phyloP scores from a whole-genome alignment of 331 rosid species.

The Malus hybrid region DNA sequence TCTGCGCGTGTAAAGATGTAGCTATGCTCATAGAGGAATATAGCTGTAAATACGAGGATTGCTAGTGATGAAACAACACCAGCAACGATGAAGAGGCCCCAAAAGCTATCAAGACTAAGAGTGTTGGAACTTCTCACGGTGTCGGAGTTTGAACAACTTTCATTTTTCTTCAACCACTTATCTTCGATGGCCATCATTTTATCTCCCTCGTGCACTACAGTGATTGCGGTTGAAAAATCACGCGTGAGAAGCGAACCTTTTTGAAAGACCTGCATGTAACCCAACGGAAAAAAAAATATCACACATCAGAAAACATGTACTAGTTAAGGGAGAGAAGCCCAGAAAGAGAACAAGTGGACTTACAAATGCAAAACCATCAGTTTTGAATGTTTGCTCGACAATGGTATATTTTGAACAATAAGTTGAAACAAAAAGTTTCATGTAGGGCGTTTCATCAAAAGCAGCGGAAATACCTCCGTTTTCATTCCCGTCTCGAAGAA shows the following conservation, averaged over 20 bases:
- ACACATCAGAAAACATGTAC: neutral
- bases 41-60: neutral
- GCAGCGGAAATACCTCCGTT: constrained; percentile 8
- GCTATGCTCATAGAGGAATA: constrained; percentile 13
- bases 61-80: constrained; percentile 13
- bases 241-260: constrained; percentile 10
- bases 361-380: constrained; percentile 23
- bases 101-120: constrained; percentile 23
- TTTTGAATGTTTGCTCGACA: constrained; percentile 8
- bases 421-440: constrained; percentile 5
- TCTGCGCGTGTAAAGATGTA: neutral
- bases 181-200: constrained; percentile 18
- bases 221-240: constrained; percentile 24
- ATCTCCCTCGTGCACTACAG: constrained; percentile 10
- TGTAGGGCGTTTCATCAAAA: constrained; percentile 13
- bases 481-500: neutral
- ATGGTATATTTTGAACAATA: constrained; percentile 10
- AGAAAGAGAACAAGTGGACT: neutral
- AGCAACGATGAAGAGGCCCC: constrained; percentile 25
- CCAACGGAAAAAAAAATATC: neutral
- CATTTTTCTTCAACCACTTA: constrained; percentile 14
- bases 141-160: constrained; percentile 6
- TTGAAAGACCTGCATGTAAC: constrained; percentile 12
- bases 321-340: neutral
- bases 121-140: neutral